phyloP scores from a whole-genome alignment of 2,329 filamentous ascomycete genomes.

The Fusarium coicis region DNA sequence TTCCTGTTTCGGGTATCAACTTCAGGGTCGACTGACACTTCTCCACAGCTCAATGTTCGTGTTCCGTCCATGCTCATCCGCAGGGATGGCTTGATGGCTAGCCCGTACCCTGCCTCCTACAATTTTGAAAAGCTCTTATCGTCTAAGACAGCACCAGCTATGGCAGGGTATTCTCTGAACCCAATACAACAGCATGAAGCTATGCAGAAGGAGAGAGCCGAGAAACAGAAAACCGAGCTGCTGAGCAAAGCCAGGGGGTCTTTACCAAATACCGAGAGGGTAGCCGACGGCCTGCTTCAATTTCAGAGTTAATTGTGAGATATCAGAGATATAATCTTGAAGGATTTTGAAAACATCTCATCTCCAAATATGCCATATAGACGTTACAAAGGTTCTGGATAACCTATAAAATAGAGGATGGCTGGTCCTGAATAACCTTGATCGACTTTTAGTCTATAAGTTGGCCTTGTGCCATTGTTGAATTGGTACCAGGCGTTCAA shows the following conservation, averaged over 20 bases:
- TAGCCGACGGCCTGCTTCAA: conserved; percentile 53
- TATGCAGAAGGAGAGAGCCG: conserved; percentile 58
- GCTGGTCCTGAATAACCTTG: neutral
- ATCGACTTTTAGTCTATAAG: neutral
- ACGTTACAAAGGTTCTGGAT: neutral
- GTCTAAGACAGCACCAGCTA: conserved; percentile 49
- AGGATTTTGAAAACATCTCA: neutral
- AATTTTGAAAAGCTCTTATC: conserved; percentile 60
- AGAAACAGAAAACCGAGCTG: conserved; percentile 56
- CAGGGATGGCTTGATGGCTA: conserved; percentile 61
- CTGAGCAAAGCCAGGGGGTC: conserved; percentile 54
- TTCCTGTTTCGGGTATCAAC: conserved; percentile 24
- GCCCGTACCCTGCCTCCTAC: conserved; percentile 54
- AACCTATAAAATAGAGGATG: neutral
- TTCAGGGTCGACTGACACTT: conserved; percentile 16
- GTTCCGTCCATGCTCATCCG: conserved; percentile 72
- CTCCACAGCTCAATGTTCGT: conserved; percentile 63
- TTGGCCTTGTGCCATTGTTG: conserved; percentile 3
- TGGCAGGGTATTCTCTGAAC: conserved; percentile 52
- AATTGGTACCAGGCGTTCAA: conserved; percentile 20
- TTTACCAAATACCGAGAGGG: conserved; percentile 51
- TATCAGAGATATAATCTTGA: neutral
- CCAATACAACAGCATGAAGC: conserved; percentile 61
- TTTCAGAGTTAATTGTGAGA: conserved; percentile 2
- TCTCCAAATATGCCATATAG: neutral